Evolutionary conservation across 2,329 filamentous ascomycete genomes (phyloP).

Genomic region (Fonsecaea nubica): DNA sequence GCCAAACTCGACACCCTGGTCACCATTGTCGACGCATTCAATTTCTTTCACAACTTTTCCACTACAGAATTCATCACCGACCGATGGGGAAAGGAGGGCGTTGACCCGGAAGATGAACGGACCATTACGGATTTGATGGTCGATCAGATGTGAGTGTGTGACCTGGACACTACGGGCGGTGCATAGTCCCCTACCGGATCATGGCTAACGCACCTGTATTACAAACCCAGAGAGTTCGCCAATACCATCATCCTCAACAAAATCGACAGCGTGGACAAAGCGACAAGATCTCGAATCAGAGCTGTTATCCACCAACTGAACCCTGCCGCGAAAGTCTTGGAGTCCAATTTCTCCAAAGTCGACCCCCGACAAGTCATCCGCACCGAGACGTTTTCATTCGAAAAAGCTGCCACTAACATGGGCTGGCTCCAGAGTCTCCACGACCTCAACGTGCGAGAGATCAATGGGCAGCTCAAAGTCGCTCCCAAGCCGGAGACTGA

Average conservation of each 20-base stretch:
- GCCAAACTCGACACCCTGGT: constrained; percentile 73
- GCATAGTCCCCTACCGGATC: not conserved
- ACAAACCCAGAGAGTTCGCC: constrained; percentile 64
- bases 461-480: constrained; percentile 60
- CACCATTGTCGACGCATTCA: constrained; percentile 75
- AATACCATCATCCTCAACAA: constrained; percentile 77
- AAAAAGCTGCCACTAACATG: constrained; percentile 67
- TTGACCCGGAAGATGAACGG: constrained; percentile 71
- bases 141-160: constrained; percentile 63
- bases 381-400: constrained; percentile 69
- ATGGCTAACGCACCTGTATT: not conserved
- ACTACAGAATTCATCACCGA: constrained; percentile 71
- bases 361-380: constrained; percentile 69
- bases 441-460: constrained; percentile 68
- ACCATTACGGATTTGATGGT: constrained; percentile 78
- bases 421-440: constrained; percentile 75
- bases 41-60: constrained; percentile 74
- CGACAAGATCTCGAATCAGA: constrained; percentile 56
- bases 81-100: constrained; percentile 64
- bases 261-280: constrained; percentile 64
- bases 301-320: constrained; percentile 68
- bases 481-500: constrained; percentile 74
- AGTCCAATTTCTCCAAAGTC: constrained; percentile 65
- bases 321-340: constrained; percentile 68
- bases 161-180: not conserved